These are phyloP conservation scores for Mortierella sp. DNA, from an alignment of 371 early-diverging fungal species.

Conservation along the genomic window DNA sequence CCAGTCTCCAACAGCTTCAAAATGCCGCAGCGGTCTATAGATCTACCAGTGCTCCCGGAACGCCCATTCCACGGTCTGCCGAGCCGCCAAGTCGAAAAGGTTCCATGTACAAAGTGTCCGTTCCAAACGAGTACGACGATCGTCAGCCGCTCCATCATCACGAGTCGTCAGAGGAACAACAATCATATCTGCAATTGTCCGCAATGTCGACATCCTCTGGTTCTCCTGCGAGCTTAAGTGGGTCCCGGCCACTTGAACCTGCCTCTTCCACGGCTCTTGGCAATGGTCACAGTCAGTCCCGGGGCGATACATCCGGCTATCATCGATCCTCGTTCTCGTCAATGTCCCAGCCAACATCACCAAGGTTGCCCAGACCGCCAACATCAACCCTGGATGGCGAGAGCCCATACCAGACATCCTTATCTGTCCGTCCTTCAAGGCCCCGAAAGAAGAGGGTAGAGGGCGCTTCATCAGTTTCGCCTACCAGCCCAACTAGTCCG, in stretches of 20 bases:
- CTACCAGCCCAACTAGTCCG: not conserved
- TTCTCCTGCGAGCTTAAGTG: slow-evolving; percentile 15
- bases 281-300: not conserved
- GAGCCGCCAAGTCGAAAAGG: slow-evolving; percentile 12
- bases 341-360: not conserved
- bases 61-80: not conserved
- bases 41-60: not conserved
- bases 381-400: not conserved
- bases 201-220: slow-evolving; percentile 5
- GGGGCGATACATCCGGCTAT: not conserved
- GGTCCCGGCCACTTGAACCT: not conserved
- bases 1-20: not conserved
- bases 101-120: slow-evolving; percentile 22
- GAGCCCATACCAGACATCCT: not conserved
- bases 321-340: not conserved
- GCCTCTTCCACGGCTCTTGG: not conserved
- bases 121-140: slow-evolving; percentile 47
- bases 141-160: slow-evolving; percentile 32
- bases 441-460: not conserved
- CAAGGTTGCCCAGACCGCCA: not conserved
- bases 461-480: not conserved
- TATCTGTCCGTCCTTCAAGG: not conserved
- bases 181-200: slow-evolving; percentile 4
- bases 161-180: not conserved
- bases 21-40: slow-evolving; percentile 4